Evolutionary conservation across 169 alveolate genomes (phyloP).

Genomic region (Plasmodium reichenowi): DNA sequence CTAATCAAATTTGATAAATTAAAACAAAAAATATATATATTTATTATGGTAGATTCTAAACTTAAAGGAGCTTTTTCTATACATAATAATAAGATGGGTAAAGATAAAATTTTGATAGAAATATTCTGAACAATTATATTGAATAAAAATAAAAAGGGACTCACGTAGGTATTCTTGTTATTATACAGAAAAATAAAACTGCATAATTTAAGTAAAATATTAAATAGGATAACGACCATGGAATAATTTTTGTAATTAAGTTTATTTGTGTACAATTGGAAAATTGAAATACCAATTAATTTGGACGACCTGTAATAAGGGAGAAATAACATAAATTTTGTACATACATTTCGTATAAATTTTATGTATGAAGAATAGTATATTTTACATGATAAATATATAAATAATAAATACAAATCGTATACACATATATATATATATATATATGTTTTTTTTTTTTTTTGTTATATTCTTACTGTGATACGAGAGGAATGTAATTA

Average conservation of each 20-base stretch:
- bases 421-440: background rate
- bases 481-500: constrained; percentile 56
- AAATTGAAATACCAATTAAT: constrained; percentile 56
- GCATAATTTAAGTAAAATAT: constrained; percentile 28
- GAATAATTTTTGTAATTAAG: constrained; percentile 42
- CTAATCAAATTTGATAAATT: constrained; percentile 66
- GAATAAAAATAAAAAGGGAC: constrained; percentile 53
- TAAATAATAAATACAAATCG: background rate
- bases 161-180: constrained; percentile 50
- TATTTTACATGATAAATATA: background rate
- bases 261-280: constrained; percentile 56
- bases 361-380: background rate
- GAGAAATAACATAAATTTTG: background rate
- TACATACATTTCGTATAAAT: no score
- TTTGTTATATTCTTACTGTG: constrained; percentile 42
- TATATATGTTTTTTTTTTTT: background rate
- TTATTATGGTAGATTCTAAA: constrained; percentile 62
- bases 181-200: constrained; percentile 49
- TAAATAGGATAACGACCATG: constrained; percentile 35
- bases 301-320: constrained; percentile 38
- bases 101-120: constrained; percentile 58
- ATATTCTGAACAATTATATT: constrained; percentile 59
- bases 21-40: constrained; percentile 62
- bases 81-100: constrained; percentile 52
- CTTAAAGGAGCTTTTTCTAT: constrained; percentile 63